Evolutionary conservation across 2,329 filamentous ascomycete species (phyloP).

Genomic region (Coniochaeta ligniaria): DNA sequence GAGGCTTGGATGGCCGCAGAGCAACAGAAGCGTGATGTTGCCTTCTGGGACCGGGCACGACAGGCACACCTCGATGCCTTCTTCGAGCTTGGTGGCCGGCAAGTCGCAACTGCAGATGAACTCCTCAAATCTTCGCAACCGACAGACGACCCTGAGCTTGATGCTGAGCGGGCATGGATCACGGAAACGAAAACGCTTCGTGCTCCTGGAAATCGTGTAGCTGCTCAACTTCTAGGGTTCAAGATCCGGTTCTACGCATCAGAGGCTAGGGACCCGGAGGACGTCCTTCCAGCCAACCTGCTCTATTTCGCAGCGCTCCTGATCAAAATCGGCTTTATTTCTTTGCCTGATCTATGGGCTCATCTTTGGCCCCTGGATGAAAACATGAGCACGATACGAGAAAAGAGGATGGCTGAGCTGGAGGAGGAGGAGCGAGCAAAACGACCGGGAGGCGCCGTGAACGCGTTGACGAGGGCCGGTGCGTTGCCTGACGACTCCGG

Average conservation of each 20-base stretch:
- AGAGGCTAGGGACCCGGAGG: conserved; percentile 62
- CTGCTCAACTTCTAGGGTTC: conserved; percentile 92
- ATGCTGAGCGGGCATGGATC: conserved; percentile 67
- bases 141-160: conserved; percentile 38
- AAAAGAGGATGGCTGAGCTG: conserved; percentile 66
- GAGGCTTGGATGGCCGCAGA: conserved; percentile 47
- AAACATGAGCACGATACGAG: conserved; percentile 68
- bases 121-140: conserved; percentile 34
- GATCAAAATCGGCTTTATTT: conserved; percentile 96
- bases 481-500: conserved; percentile 71
- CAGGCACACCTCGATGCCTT: conserved; percentile 74
- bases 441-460: conserved; percentile 64
- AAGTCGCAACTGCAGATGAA: conserved; percentile 52
- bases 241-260: conserved; percentile 95
- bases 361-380: conserved; percentile 85
- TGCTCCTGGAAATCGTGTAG: conserved; percentile 79
- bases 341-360: conserved; percentile 80
- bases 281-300: conserved; percentile 82
- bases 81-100: conserved; percentile 77
- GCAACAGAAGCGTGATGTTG: conserved; percentile 59
- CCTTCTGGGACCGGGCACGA: conserved; percentile 77
- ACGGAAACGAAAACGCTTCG: conserved; percentile 73
- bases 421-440: conserved; percentile 68
- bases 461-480: conserved; percentile 81
- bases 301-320: conserved; percentile 87